Conservation (phyloP, 768 basidiomycete species). For the Albatrellus ellisii region DNA sequence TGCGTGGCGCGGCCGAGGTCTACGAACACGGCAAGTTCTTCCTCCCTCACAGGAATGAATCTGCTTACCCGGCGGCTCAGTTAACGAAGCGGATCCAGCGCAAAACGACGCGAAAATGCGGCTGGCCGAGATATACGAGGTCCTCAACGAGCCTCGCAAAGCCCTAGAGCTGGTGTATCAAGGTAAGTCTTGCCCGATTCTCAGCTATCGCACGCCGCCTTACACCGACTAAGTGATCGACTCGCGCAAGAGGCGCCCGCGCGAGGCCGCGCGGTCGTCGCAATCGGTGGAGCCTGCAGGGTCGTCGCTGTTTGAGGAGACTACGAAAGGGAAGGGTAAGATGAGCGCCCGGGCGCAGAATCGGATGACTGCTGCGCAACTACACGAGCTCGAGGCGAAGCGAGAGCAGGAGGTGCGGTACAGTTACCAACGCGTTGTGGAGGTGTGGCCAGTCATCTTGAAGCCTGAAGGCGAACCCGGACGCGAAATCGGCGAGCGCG, state of each 20-base stretch:
- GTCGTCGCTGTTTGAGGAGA: constrained; percentile 53
- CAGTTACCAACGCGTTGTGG: constrained; percentile 46
- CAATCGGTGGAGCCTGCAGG: constrained; percentile 19
- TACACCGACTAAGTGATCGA: constrained; percentile 25
- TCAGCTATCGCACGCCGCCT: background rate
- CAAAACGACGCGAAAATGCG: constrained; percentile 81
- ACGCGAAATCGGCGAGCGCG: constrained; percentile 37
- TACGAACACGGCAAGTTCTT: constrained; percentile 59
- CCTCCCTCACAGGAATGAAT: background rate
- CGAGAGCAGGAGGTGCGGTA: constrained; percentile 45
- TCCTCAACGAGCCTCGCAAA: constrained; percentile 62
- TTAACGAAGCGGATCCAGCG: constrained; percentile 57
- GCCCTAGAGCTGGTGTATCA: constrained; percentile 77
- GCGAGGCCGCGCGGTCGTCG: constrained; percentile 8
- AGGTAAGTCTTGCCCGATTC: constrained; percentile 40
- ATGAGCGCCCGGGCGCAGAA: constrained; percentile 22
- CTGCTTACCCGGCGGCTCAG: constrained; percentile 24
- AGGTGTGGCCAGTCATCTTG: constrained; percentile 48
- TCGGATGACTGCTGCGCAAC: constrained; percentile 42
- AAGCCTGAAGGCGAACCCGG: constrained; percentile 22
- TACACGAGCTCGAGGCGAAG: constrained; percentile 18
- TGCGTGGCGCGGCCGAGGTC: constrained; percentile 67
- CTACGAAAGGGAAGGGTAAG: constrained; percentile 25
- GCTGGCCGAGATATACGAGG: constrained; percentile 83
- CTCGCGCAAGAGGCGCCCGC: constrained; percentile 18